Evolutionary conservation across 345 rosid genomes (phyloP).

Genomic region (Gossypioides kirkii): DNA sequence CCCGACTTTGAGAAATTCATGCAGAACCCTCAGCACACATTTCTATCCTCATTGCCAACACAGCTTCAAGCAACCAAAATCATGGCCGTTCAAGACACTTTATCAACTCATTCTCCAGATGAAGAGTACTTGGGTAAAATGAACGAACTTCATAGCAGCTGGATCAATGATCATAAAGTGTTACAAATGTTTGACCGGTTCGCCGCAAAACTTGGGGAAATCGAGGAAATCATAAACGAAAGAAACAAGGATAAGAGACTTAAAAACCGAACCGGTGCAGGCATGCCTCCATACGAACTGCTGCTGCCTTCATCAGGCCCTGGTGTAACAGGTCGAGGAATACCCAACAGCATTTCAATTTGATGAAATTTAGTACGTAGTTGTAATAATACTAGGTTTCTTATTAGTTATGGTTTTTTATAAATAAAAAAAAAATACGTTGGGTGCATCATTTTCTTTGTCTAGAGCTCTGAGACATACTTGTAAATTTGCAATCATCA

Average conservation of each 20-base stretch:
- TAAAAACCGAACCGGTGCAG: constrained; percentile 81
- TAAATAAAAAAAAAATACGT: not conserved
- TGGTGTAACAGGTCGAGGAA: constrained; percentile 92
- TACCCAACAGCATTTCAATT: constrained; percentile 90
- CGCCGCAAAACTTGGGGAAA: constrained; percentile 52
- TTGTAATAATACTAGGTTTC: not conserved
- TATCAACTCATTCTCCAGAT: constrained; percentile 81
- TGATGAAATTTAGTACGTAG: constrained; percentile 17
- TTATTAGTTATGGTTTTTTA: not conserved
- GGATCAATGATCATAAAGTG: constrained; percentile 64
- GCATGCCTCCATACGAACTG: constrained; percentile 84
- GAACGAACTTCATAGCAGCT: constrained; percentile 46
- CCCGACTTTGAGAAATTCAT: constrained; percentile 61
- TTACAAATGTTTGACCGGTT: constrained; percentile 43
- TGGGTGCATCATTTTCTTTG: not conserved
- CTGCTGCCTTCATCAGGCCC: constrained; percentile 72
- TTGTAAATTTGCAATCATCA: not conserved
- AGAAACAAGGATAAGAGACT: constrained; percentile 58
- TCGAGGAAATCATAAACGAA: constrained; percentile 50
- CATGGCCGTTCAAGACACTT: constrained; percentile 91
- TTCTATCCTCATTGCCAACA: constrained; percentile 68
- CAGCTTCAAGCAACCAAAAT: constrained; percentile 92
- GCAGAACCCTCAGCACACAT: constrained; percentile 56
- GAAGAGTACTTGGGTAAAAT: constrained; percentile 79
- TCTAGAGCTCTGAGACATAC: not conserved